A percentile compares a stretch with the other conserved stretches of the same genome.
These are phyloP conservation scores for Chalara sp. DNA, from an alignment of 2,329 filamentous ascomycete species.

Conservation along the genomic window DNA sequence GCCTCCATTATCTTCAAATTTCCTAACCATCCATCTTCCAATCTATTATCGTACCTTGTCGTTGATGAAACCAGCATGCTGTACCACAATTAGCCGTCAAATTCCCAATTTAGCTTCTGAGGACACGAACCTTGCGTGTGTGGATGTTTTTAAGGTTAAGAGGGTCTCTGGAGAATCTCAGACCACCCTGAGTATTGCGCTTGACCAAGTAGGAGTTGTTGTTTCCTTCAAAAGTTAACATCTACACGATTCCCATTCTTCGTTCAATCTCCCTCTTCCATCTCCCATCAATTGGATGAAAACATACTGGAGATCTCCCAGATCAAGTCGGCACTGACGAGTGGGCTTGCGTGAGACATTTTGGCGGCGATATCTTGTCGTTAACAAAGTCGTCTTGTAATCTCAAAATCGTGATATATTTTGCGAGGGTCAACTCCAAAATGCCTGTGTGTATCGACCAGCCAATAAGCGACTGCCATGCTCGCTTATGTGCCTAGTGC, in stretches of 20 bases:
- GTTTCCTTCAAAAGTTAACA: conserved; percentile 54
- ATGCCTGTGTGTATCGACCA: too few relatives aligned
- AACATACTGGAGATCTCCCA: conserved; percentile 93
- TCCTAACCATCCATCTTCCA: not conserved
- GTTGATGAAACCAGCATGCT: conserved; percentile 92
- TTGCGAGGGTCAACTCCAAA: too few relatives aligned
- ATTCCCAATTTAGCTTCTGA: not conserved
- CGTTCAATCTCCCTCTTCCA: not conserved
- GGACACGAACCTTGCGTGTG: conserved; percentile 69
- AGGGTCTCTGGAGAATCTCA: conserved; percentile 89
- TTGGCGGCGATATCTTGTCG: conserved; percentile 8
- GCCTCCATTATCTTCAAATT: not conserved
- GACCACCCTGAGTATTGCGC: conserved; percentile 71
- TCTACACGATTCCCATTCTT: conserved; percentile 10
- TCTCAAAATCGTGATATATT: too few relatives aligned
- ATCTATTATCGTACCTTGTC: conserved; percentile 61
- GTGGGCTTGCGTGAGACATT: conserved; percentile 35
- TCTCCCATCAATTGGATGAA: conserved; percentile 5
- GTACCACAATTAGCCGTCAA: conserved; percentile 17
- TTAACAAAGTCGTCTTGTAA: too few relatives aligned
- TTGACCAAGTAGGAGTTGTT: conserved; percentile 91
- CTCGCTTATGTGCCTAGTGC: too few relatives aligned
- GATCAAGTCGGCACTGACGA: conserved; percentile 84
- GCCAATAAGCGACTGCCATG: too few relatives aligned
- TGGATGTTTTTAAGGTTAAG: conserved; percentile 90